A percentile compares a stretch with the other conserved stretches of the same genome.
Conservation (phyloP, 164 flowering plant species). For the Echeveria elegans region DNA sequence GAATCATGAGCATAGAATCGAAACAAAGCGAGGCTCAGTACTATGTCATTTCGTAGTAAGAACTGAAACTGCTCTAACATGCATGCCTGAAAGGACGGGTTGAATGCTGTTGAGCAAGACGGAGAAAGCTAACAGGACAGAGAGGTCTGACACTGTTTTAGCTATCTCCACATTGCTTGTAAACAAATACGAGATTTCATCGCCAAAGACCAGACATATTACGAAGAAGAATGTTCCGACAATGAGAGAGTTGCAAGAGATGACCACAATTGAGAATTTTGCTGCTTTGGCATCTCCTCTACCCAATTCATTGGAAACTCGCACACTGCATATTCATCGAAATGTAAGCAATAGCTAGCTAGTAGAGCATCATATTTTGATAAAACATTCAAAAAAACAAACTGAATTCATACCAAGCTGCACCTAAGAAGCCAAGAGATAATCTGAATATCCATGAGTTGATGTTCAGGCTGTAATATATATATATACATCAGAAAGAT, state of each 20-base stretch:
- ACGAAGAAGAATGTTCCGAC: conserved; percentile 29
- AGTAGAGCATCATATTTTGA: not conserved
- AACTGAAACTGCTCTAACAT: not conserved
- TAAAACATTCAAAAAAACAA: no score
- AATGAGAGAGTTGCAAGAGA: conserved; percentile 17
- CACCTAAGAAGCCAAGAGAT: not conserved
- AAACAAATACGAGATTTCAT: conserved; percentile 29
- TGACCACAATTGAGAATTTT: conserved; percentile 28
- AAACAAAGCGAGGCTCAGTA: not conserved
- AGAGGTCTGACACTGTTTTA: conserved; percentile 28
- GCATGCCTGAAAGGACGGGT: conserved; percentile 39
- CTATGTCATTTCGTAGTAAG: not conserved
- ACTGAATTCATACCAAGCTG: not conserved
- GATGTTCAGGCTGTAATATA: not conserved
- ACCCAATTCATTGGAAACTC: conserved; percentile 54
- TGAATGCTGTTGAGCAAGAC: conserved; percentile 44
- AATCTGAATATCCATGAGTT: not conserved
- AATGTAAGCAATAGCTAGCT: not conserved
- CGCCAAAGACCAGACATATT: conserved; percentile 14
- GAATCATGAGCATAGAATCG: not conserved
- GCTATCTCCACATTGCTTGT: conserved; percentile 21
- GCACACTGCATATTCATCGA: conserved; percentile 20
- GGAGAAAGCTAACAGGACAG: conserved; percentile 32
- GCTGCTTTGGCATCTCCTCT: conserved; percentile 40
- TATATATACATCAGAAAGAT: not conserved